phyloP scores from a whole-genome alignment of 129 eudicot genomes.

The Heracleum sosnowskyi region DNA sequence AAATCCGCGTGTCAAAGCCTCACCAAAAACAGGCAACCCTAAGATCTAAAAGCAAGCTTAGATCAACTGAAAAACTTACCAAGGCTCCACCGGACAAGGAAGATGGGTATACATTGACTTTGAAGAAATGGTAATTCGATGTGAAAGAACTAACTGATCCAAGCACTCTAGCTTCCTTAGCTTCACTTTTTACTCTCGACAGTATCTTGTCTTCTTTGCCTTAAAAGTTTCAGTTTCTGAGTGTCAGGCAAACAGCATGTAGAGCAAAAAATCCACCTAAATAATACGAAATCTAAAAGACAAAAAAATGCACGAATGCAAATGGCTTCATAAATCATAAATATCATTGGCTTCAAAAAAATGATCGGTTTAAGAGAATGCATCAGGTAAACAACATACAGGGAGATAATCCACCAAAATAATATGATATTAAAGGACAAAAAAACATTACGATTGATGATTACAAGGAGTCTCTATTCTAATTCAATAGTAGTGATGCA shows the following conservation, averaged over 20 bases:
- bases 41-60: background rate
- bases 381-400: no score
- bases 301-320: no score
- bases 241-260: background rate
- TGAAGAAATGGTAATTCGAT: conserved; percentile 16
- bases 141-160: conserved; percentile 14
- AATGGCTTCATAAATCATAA: no score
- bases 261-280: background rate
- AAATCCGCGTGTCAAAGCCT: no score
- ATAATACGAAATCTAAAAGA: background rate
- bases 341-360: no score
- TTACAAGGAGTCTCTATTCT: background rate
- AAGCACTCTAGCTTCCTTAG: conserved; percentile 15
- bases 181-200: background rate
- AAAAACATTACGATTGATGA: no score
- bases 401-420: no score
- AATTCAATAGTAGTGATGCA: background rate
- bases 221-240: background rate
- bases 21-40: no score
- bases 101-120: conserved; percentile 9
- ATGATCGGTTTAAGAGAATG: no score
- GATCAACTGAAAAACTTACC: conserved; percentile 13
- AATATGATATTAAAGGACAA: no score
- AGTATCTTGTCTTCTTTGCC: background rate
- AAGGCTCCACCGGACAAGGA: conserved; percentile 1